These are phyloP conservation scores for Pseudocercospora fijiensis DNA, from an alignment of 2,329 filamentous ascomycete genomes.

Conservation along the genomic window DNA sequence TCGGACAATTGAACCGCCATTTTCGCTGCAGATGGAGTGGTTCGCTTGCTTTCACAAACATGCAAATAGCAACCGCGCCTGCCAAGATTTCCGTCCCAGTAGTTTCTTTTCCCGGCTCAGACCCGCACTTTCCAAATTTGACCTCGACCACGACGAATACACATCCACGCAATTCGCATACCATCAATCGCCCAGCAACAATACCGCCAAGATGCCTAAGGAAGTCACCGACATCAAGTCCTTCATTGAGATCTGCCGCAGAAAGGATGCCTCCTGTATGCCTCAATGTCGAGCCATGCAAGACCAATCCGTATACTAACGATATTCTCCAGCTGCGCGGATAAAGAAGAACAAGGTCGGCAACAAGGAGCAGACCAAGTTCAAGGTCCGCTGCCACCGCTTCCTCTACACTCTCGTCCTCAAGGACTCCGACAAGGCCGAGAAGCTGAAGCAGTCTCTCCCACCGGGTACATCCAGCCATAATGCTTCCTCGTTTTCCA, in stretches of 20 bases:
- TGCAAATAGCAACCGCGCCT: not conserved
- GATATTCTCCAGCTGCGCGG: constrained; percentile 46
- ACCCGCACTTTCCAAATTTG: constrained; percentile 19
- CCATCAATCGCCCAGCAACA: constrained; percentile 19
- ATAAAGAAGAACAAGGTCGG: constrained; percentile 86
- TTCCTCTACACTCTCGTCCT: constrained; percentile 98
- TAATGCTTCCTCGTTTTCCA: not conserved
- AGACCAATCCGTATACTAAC: constrained; percentile 12
- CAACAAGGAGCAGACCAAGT: constrained; percentile 80
- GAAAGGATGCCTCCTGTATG: constrained; percentile 99
- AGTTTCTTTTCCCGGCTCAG: not conserved
- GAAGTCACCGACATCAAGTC: constrained; percentile 99
- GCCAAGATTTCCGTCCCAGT: constrained; percentile 17
- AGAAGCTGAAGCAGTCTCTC: constrained; percentile 99
- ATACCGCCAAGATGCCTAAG: constrained; percentile 79
- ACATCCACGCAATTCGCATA: constrained; percentile 7
- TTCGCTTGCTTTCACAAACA: not conserved
- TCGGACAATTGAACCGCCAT: constrained; percentile 33
- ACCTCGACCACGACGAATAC: constrained; percentile 13
- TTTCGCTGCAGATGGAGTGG: not conserved
- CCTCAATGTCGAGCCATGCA: constrained; percentile 38
- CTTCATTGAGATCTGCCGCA: constrained; percentile 99
- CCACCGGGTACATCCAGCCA: constrained; percentile 71
- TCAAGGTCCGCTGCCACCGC: constrained; percentile 96
- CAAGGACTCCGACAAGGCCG: constrained; percentile 98